These are phyloP conservation scores for Venturia effusa DNA, from an alignment of 2,329 filamentous ascomycete genomes.

Conservation along the genomic window DNA sequence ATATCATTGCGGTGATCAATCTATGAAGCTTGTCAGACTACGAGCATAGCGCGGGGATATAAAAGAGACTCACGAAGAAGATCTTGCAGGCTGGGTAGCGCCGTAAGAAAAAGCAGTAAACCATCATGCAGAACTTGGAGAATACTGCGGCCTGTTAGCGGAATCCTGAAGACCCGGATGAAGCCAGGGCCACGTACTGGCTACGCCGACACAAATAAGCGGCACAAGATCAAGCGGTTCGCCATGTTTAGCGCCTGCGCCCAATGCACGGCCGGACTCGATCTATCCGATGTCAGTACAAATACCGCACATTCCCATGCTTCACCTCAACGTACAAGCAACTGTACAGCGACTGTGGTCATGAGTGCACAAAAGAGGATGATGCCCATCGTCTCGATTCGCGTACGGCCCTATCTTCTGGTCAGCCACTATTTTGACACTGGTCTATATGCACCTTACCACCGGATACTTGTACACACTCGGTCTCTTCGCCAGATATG, in stretches of 20 bases:
- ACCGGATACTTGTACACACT: conserved; percentile 54
- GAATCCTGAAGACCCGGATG: not conserved
- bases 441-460: conserved; percentile 18
- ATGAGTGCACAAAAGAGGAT: conserved; percentile 57
- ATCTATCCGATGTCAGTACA: conserved; percentile 23
- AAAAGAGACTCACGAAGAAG: conserved; percentile 34
- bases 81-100: conserved; percentile 45
- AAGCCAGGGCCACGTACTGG: conserved; percentile 31
- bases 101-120: conserved; percentile 43
- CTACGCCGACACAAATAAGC: conserved; percentile 42
- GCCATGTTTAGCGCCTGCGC: conserved; percentile 30
- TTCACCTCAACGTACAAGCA: conserved; percentile 36
- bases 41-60: not conserved
- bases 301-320: not conserved
- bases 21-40: conserved; percentile 10
- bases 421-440: conserved; percentile 5
- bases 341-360: conserved; percentile 54
- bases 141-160: conserved; percentile 28
- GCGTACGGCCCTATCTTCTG: conserved; percentile 39
- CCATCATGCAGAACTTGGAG: conserved; percentile 41
- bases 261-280: conserved; percentile 45
- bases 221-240: conserved; percentile 43
- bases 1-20: conserved; percentile 49
- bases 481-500: conserved; percentile 46
- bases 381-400: conserved; percentile 54